Evolutionary conservation across 306 rosid species (phyloP), one percentile per base, ranked within the genome.

Genomic region (Prunus salicina): DNA sequence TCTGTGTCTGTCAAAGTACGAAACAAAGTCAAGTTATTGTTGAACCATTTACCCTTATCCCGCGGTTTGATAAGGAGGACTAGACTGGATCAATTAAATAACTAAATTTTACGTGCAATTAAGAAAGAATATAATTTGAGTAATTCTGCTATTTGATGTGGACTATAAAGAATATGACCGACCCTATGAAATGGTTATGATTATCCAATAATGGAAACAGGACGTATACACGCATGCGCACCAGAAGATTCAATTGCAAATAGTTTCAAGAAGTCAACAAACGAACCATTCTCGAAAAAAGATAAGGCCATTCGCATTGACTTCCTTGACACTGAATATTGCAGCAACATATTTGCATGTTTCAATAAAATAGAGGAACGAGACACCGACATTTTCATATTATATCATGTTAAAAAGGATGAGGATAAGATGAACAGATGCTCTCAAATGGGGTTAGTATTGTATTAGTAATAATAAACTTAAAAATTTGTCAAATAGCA

Each of bases 1-100:
- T 91, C 96, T 0, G 88, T 77, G 81, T 95, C 99, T 95, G 90
- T 28, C 52, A 72, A 82, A 20, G 51, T 27, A 62, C 12, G 8
- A 34, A 64, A 60, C 72, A n/a, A 52, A 25, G 11, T 46, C 9
- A 6, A 24, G 16, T 41, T 22, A 6, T 41, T 4, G 34, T 57
- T 57, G 2, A 71, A n/a, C 45, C 46, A 7, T 38, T 38, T 38
- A 38, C 9, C 43, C 9, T 1, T 38, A 38, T 34, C 41, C 41
- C 8, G 8, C 41, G 38, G 38, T 32, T 32, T 32, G 38, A 34
- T 34, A 34, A 8, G 41, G 38, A 32, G 38, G 38, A 32, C 7
- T 32, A 34, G 41, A 34, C 41, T 34, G 41, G 8, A 34, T 34
- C 0, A 6, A 6, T 6, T 34, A 34, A 34, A 6, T 34, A 6